These are phyloP conservation scores for Hondaea fermentalgiana DNA, from an alignment of 108 stramenopile genomes.

Conservation along the genomic window DNA sequence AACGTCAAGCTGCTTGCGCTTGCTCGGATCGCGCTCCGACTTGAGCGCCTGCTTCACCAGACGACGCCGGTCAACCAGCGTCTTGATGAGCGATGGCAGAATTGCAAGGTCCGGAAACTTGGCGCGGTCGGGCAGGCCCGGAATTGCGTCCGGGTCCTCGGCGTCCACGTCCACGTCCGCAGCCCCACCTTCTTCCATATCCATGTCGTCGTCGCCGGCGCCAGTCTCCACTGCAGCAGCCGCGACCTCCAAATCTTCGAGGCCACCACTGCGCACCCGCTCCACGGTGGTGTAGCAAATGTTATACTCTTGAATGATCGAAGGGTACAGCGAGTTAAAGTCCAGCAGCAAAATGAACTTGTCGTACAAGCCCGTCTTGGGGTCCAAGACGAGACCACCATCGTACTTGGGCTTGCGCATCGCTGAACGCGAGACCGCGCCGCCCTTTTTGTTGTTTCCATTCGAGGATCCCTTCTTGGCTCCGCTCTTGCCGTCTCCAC, in stretches of 20 bases:
- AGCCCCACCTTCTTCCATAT: slow-evolving; percentile 28
- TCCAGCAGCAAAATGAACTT: slow-evolving; percentile 93
- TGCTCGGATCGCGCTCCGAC: slow-evolving; percentile 62
- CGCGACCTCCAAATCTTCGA: background rate
- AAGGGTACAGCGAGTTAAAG: slow-evolving; percentile 97
- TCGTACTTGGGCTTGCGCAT: slow-evolving; percentile 77
- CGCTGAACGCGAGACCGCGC: background rate
- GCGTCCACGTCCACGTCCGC: slow-evolving; percentile 31
- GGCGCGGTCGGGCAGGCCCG: slow-evolving; percentile 69
- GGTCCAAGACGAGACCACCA: slow-evolving; percentile 96
- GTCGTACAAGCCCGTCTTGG: slow-evolving; percentile 99
- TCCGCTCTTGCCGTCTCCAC: background rate
- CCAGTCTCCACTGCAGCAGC: background rate
- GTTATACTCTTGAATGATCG: slow-evolving; percentile 99
- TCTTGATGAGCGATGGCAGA: slow-evolving; percentile 89
- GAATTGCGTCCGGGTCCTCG: slow-evolving; percentile 54
- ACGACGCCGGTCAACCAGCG: slow-evolving; percentile 83
- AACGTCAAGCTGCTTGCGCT: slow-evolving; percentile 79
- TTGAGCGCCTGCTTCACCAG: slow-evolving; percentile 81
- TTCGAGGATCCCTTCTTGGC: background rate
- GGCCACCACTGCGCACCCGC: slow-evolving; percentile 32
- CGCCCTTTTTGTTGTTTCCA: background rate
- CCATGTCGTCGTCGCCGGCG: background rate
- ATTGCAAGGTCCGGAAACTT: slow-evolving; percentile 66
- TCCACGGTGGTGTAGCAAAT: slow-evolving; percentile 97